phyloP scores from a whole-genome alignment of 1,139 yeast genomes.

The Pichia cactophila region DNA sequence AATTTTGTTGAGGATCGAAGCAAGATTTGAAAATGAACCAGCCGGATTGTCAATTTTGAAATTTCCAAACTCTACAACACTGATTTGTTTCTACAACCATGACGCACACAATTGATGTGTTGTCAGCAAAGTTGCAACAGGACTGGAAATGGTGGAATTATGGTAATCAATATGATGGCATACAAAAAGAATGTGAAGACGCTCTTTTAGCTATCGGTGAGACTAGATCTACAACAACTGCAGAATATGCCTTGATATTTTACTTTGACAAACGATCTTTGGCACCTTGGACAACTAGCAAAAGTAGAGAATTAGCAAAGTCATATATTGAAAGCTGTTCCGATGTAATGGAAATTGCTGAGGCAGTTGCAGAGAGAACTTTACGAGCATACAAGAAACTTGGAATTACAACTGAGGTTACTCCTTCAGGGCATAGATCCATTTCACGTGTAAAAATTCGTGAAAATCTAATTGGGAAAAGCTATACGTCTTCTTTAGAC shows the following conservation, averaged over 20 bases:
- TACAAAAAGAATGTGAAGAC: background rate
- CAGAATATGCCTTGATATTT: constrained; percentile 4
- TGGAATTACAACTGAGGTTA: constrained; percentile 1
- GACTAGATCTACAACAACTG: background rate
- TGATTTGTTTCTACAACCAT: background rate
- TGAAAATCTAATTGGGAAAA: constrained; percentile 17
- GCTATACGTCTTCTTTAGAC: constrained; percentile 14
- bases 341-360: background rate
- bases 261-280: constrained; percentile 3
- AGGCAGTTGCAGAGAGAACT: background rate
- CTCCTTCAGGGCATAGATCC: constrained; percentile 10
- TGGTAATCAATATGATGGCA: background rate
- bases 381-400: background rate
- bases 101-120: background rate
- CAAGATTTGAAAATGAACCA: too few species aligned
- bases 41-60: too few species aligned
- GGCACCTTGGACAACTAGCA: constrained; percentile 6
- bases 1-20: background rate
- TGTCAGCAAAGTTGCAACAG: background rate
- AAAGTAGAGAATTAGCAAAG: background rate
- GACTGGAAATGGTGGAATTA: constrained; percentile 1
- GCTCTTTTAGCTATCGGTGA: background rate
- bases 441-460: constrained; percentile 5
- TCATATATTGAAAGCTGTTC: background rate
- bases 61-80: too few species aligned